phyloP scores from a whole-genome alignment of 2,329 filamentous ascomycete species.

The Penicillium nordicum region DNA sequence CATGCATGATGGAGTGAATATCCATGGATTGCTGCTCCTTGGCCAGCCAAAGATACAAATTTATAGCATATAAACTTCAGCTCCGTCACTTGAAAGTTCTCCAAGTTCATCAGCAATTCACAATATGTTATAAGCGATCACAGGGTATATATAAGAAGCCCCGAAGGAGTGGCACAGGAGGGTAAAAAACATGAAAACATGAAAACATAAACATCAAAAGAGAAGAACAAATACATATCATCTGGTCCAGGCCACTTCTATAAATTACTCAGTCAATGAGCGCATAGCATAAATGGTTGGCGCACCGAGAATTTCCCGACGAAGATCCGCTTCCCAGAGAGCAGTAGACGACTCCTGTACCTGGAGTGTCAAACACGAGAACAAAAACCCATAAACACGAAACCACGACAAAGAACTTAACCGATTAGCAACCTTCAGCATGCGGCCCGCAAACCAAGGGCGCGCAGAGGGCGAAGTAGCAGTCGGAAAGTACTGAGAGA shows the following conservation, averaged over 20 bases:
- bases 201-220: background rate
- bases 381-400: conserved; percentile 35
- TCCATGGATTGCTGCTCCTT: background rate
- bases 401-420: conserved; percentile 34
- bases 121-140: background rate
- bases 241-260: background rate
- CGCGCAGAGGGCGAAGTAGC: conserved; percentile 28
- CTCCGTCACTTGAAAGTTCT: background rate
- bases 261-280: conserved; percentile 13
- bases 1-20: too few relatives aligned
- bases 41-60: background rate
- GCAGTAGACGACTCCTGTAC: conserved; percentile 20
- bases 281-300: conserved; percentile 37
- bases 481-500: conserved; percentile 27
- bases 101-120: background rate
- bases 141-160: background rate
- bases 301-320: conserved; percentile 36
- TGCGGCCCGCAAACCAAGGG: conserved; percentile 41
- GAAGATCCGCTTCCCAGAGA: conserved; percentile 33
- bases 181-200: background rate
- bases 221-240: background rate
- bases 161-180: background rate
- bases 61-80: too few relatives aligned
- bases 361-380: conserved; percentile 36
- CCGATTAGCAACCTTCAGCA: conserved; percentile 41